Base-by-base conservation (phyloP, 768 basidiomycete species). In the Leccinum olivaceopallidum region DNA sequence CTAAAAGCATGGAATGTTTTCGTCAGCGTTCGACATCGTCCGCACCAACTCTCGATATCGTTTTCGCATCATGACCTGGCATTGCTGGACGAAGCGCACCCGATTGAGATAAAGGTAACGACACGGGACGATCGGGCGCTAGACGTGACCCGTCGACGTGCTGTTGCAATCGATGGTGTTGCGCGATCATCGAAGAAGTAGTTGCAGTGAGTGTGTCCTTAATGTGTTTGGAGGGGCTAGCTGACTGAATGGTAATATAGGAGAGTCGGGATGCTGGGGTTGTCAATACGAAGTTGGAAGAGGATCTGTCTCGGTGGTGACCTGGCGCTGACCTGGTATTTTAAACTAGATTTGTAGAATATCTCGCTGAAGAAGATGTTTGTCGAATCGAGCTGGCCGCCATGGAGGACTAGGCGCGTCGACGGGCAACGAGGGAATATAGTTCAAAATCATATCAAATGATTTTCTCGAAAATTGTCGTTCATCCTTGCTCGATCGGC, bases 31-130 rank as follows among this genome's bases (percentile, higher is more conserved):
- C 85, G 81, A 53, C 81, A 87, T 63, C 83, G 83, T 22, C 80
- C 86, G 0, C 91, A 91, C 62, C 72, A 73, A 0, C 67, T 96
- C 4, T 65, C 73, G 5, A 75, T 92, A 20, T 75, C 78, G 0
- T 69, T 95, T 50, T 71, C 78, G 1, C 87, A 94, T 60, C 75
- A 81, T 0, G 72, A 81, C 2, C 89, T 90, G 0, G 93, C 92
- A 1, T 92, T 88, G 71, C 73, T 95, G 37, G 87, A 90, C 62
- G 95, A 97, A 71, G 80, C 83, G 50, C 91, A 90, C 67, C 86
- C 90, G 0, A 87, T 98, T 64, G 69, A 71, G 12, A 77, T 98
- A 44, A 79, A 84, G 51, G 79, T 16, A 83, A 76, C 5, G 96
- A 95, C 69, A 68, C 76, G 5, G 5, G 94, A 96, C 69, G 83